A percentile compares a stretch with the other conserved stretches of the same genome.
Conservation (phyloP, 2,329 filamentous ascomycete genomes). For the Trichoderma breve region DNA sequence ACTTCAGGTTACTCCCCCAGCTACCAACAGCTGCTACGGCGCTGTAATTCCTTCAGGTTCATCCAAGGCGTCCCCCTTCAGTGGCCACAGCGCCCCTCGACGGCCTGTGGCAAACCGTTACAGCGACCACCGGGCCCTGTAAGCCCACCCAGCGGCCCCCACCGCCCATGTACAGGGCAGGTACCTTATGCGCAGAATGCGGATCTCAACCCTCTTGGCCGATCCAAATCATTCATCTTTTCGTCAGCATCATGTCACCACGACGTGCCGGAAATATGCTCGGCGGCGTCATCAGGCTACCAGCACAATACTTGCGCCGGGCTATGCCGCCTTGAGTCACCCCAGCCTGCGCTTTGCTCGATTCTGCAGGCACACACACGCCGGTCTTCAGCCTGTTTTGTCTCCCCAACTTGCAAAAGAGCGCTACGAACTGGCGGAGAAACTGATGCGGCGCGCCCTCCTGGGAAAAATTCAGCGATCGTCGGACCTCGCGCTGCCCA, state of each 20-base stretch:
- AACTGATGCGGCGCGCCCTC: not conserved
- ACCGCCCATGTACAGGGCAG: not conserved
- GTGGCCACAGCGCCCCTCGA: not conserved
- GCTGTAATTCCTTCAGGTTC: not conserved
- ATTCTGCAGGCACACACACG: conserved; percentile 7
- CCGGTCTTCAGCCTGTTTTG: conserved; percentile 1
- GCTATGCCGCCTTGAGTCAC: not conserved
- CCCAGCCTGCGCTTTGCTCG: conserved; percentile 3
- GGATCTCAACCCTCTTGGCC: not conserved
- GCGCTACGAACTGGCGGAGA: not conserved
- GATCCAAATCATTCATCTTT: conserved; percentile 1
- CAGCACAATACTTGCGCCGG: not conserved
- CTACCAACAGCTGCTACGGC: not conserved
- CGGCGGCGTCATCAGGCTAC: not conserved
- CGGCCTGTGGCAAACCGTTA: not conserved
- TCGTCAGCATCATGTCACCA: conserved; percentile 19
- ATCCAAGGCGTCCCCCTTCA: not conserved
- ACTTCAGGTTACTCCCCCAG: not conserved
- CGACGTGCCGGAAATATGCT: not conserved
- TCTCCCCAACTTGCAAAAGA: not conserved
- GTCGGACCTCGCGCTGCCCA: not conserved
- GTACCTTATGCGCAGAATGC: conserved; percentile 14
- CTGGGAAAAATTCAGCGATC: not conserved
- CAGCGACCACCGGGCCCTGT: not conserved
- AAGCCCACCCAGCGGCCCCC: not conserved